Percentiles rank a stretch among this genome's conserved stretches.
Conservation (phyloP, 2,329 filamentous ascomycete species). For the Coniochaeta sp. region DNA sequence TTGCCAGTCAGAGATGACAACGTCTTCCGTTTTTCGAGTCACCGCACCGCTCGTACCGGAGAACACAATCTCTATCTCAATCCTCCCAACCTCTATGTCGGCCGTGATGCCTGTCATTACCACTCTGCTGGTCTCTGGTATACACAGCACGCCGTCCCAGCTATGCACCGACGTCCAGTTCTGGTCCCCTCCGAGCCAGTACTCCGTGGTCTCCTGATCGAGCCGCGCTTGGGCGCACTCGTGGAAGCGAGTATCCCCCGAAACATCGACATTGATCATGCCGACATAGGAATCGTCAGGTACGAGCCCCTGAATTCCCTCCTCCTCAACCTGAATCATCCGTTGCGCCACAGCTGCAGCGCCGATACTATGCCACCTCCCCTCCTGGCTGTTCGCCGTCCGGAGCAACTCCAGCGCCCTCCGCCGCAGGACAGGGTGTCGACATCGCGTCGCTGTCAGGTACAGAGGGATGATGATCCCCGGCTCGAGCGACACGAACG, state of each 20-base stretch:
- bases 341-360: slow-evolving; percentile 18
- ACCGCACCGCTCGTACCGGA: background rate
- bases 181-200: slow-evolving; percentile 2
- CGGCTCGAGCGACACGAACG: slow-evolving; percentile 22
- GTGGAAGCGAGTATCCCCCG: background rate
- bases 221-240: background rate
- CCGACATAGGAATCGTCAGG: background rate
- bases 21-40: background rate
- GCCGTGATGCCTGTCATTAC: background rate
- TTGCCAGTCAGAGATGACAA: background rate
- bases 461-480: slow-evolving; percentile 24
- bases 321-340: slow-evolving; percentile 12
- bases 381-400: slow-evolving; percentile 22
- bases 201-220: background rate
- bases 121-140: background rate
- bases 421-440: slow-evolving; percentile 21
- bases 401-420: slow-evolving; percentile 17
- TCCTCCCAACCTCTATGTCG: background rate
- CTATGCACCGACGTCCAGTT: background rate
- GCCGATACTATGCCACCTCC: slow-evolving; percentile 24
- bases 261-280: background rate
- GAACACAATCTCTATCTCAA: background rate
- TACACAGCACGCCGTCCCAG: background rate
- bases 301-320: slow-evolving; percentile 6
- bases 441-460: slow-evolving; percentile 18